A percentile compares a stretch with the other conserved stretches of the same genome.
These are phyloP conservation scores for Sugiyamaella chiloensis DNA, from an alignment of 805 yeast genomes.

Conservation along the genomic window DNA sequence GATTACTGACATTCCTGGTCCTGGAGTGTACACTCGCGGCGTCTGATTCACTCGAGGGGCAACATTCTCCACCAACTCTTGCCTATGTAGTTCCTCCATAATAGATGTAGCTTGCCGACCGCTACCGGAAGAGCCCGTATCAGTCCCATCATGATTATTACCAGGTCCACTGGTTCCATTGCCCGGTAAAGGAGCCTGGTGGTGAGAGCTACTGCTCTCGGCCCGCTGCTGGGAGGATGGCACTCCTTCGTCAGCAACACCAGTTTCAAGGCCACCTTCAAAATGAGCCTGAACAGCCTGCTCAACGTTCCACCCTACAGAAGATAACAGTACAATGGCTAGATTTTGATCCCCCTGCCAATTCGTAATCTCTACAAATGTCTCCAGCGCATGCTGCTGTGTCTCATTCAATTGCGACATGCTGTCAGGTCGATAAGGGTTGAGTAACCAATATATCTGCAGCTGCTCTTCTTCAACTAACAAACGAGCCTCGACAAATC, in stretches of 20 bases:
- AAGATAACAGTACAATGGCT: slow-evolving; percentile 31
- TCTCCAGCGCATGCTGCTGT: slow-evolving; percentile 24
- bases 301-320: slow-evolving; percentile 42
- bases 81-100: slow-evolving; percentile 29
- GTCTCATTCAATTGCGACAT: slow-evolving; percentile 10
- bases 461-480: too few relatives aligned
- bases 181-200: neutral
- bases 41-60: slow-evolving; percentile 32
- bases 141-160: neutral
- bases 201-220: neutral
- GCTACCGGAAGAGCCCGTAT: neutral
- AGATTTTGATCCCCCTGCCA: slow-evolving; percentile 30
- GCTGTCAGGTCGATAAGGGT: slow-evolving; percentile 8
- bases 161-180: neutral
- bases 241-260: neutral
- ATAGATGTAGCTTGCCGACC: slow-evolving; percentile 23
- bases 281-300: slow-evolving; percentile 21
- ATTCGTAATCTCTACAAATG: slow-evolving; percentile 34
- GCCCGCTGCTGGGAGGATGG: neutral
- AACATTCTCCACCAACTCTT: slow-evolving; percentile 25
- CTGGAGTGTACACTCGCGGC: slow-evolving; percentile 27
- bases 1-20: slow-evolving; percentile 25
- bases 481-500: too few relatives aligned
- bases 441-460: too few relatives aligned
- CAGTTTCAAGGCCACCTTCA: slow-evolving; percentile 18